Evolutionary conservation across 208 protist species (phyloP).

Genomic region (Leishmania aethiopica): DNA sequence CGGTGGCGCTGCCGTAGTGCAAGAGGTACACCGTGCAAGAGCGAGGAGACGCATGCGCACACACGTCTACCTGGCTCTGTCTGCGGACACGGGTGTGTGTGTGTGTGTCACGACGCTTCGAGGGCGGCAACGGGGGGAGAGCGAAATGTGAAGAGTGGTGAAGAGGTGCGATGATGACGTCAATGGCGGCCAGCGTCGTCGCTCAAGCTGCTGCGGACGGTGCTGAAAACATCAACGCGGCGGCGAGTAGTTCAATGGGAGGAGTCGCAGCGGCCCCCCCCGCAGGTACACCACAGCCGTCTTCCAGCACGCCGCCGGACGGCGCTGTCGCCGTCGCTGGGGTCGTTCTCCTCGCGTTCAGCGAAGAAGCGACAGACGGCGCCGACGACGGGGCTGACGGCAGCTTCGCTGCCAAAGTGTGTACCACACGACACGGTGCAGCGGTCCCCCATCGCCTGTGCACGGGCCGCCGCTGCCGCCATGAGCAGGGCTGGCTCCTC

Average conservation of each 20-base stretch:
- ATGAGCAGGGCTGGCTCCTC: not conserved
- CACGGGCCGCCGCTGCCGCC: conserved; percentile 8
- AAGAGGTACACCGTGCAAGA: not conserved
- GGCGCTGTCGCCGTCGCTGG: not conserved
- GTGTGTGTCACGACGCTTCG: not conserved
- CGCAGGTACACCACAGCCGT: not conserved
- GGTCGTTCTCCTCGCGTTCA: not conserved
- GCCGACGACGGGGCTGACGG: not conserved
- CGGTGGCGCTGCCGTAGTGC: not conserved
- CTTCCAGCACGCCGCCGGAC: not conserved
- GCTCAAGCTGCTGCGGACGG: conserved; percentile 10
- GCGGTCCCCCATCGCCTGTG: not conserved
- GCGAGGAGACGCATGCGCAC: not conserved
- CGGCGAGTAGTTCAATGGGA: conserved; percentile 9
- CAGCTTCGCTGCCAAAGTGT: not conserved
- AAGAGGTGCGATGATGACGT: not conserved
- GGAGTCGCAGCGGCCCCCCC: not conserved
- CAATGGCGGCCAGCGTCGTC: not conserved
- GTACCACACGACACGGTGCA: not conserved
- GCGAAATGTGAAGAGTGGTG: not conserved
- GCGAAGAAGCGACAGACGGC: not conserved
- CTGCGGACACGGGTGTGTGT: too few species aligned
- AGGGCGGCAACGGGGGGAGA: not conserved
- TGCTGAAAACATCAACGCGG: conserved; percentile 7
- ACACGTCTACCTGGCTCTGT: not conserved